Conservation (phyloP, 768 basidiomycete genomes). For the Panellus pusillus region DNA sequence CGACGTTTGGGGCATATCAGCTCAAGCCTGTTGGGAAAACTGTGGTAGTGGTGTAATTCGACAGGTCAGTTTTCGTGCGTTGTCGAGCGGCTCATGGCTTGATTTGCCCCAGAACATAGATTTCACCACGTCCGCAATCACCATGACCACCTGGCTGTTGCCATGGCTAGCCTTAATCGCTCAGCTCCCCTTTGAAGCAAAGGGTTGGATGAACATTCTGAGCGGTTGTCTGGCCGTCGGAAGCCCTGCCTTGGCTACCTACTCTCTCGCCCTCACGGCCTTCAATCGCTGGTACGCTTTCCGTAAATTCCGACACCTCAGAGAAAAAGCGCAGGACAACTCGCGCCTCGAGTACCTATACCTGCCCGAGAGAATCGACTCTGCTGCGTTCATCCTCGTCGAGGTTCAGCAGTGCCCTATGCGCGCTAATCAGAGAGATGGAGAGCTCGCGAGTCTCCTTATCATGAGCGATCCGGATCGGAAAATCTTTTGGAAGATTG, state of each 20-base stretch:
- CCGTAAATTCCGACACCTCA: slow-evolving; percentile 5
- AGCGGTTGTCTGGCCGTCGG: slow-evolving; percentile 17
- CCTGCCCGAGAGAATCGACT: slow-evolving; percentile 1
- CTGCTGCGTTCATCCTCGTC: slow-evolving; percentile 8
- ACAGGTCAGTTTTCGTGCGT: slow-evolving; percentile 3
- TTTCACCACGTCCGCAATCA: neutral
- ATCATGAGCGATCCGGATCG: slow-evolving; percentile 5
- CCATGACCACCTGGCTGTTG: slow-evolving; percentile 19
- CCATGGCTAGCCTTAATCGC: slow-evolving; percentile 22
- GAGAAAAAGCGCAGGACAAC: neutral
- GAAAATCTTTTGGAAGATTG: slow-evolving; percentile 13
- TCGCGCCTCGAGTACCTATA: neutral
- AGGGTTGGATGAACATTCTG: slow-evolving; percentile 13
- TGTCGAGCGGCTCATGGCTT: neutral
- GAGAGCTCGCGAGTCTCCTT: slow-evolving; percentile 14
- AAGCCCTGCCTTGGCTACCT: slow-evolving; percentile 19
- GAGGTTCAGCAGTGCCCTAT: slow-evolving; percentile 20
- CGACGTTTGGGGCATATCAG: slow-evolving; percentile 14
- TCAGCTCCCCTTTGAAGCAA: slow-evolving; percentile 20
- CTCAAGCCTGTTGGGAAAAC: neutral
- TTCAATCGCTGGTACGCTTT: slow-evolving; percentile 1
- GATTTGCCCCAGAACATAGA: neutral
- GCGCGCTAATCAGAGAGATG: slow-evolving; percentile 15
- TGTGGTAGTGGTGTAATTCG: slow-evolving; percentile 7
- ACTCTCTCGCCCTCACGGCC: slow-evolving; percentile 17